Evolutionary conservation across 495 filamentous ascomycete species (phyloP), one percentile per base, ranked within the genome.

Genomic region (Neurospora sp.): DNA sequence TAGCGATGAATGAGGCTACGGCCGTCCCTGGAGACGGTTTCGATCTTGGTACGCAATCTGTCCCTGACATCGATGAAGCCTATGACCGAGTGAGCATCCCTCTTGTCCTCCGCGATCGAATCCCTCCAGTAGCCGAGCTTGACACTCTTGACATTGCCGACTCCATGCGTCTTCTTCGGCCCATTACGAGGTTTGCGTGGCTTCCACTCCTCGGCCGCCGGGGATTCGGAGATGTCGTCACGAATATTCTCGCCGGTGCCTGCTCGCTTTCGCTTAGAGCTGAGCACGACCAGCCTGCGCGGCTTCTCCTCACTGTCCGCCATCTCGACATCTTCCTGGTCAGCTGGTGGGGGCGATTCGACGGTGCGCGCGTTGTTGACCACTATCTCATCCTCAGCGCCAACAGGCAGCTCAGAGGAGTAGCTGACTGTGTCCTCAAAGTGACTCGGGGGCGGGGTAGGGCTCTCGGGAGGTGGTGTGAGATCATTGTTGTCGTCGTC

Each of bases 41-140:
- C 82, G 48, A 87, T 85, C 5, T 85, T 81, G 8, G 86, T 87
- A 3, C 86, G 83, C 10, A 88, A 81, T 16, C 86, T 83, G 40
- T 87, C 86, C 39, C 85, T 77, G 27, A 84, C 76, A 44, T 88
- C 86, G 61, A 88, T 87, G 53, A 87, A 88, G 6, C 85, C 86
- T 39, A 83, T 84, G 2, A 87, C 86, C 0, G 79, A 80, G 73
- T 88, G 86, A 70, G 85, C 86, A 14, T 83, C 81, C 22, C 75
- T 76, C 8, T 80, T 78, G 31, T 82, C 75, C 0, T 80, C 78
- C 3, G 84, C 79, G 7, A 78, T 76, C 0, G 86, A 87, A 41
- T 87, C 84, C n/a, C 86, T 81, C 86, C 86, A 88, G 68, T 83
- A 84, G 53, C 86, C 86, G 40, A 88, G 76, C 17, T 82, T 73